Evolutionary conservation across 805 yeast genomes (phyloP), one percentile per base, ranked within the genome.

Genomic region (Ogataea wickerhamii): DNA sequence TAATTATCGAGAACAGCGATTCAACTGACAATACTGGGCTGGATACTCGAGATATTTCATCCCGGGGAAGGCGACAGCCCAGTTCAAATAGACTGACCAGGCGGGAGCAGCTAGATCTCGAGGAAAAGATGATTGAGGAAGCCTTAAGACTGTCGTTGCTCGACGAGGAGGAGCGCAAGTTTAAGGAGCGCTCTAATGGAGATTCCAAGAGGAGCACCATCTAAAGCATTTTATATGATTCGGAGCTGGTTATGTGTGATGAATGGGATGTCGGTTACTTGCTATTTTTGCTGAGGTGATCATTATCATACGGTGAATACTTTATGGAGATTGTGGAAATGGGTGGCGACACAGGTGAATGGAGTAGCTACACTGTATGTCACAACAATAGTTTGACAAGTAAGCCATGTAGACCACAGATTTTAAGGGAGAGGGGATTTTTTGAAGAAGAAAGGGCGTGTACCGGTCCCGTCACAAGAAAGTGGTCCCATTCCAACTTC

Each of bases 41-140:
- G 13, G 40, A 26, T 14, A 31, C 27, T 19, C 18, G 40, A 18
- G 27, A 19, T 10, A 19, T 23, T 14, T 14, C 22, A 12, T 17
- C 23, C 6, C 28, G 30, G 26, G 27, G 46, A n/a, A 12, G 37
- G 11, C 27, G 61, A 44, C 28, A 43, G 33, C 11, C 24, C 22
- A 23, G 76, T 68, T 28, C 45, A 70, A 37, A 81, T 80, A 58
- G 83, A 78, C 42, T 67, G 76, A 36, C 44, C n/a, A 37, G 58
- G 29, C 49, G 49, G 21, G 58, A 55, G n/a, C 53, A 53, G 27
- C 28, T 41, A 19, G 79, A 74, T 21, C 45, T 79, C 31, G 87
- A 88, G 58, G 84, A 84, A 40, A 68, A 81, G 49, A 84, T 87
- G 95, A 69, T 88, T 34, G 83, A 83, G 51, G 89, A 86, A 54